Percentiles rank a stretch among this genome's conserved stretches.
These are phyloP conservation scores for Dryas alaskensis DNA, from an alignment of 306 rosid species.

Conservation along the genomic window DNA sequence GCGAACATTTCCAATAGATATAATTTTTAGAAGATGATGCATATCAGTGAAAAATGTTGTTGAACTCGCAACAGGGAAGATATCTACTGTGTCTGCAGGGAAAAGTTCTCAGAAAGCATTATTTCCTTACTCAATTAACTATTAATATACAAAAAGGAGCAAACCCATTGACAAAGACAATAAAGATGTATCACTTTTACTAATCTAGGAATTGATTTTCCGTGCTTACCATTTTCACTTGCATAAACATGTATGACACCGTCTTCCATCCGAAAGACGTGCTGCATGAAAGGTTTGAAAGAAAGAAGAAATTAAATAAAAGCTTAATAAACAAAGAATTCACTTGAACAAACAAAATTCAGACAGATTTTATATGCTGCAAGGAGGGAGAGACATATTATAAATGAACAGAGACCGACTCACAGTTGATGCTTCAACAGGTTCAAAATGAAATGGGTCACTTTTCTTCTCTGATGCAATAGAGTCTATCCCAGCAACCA, in stretches of 20 bases:
- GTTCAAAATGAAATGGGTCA: conserved; percentile 41
- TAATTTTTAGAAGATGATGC: conserved; percentile 68
- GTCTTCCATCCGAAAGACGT: conserved; percentile 65
- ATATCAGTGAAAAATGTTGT: conserved; percentile 77
- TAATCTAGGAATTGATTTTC: conserved; percentile 8
- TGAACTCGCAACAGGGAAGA: conserved; percentile 74
- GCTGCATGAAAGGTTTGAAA: conserved; percentile 46
- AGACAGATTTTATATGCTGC: conserved; percentile 16
- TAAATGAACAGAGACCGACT: conserved; percentile 12
- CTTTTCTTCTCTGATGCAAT: conserved; percentile 20
- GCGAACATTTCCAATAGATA: conserved; percentile 75
- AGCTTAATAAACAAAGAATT: conserved; percentile 17
- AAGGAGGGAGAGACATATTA: not conserved
- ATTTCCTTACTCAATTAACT: conserved; percentile 12
- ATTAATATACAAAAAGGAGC: not conserved
- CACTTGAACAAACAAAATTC: conserved; percentile 12
- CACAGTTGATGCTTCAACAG: conserved; percentile 39
- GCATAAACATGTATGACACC: conserved; percentile 70
- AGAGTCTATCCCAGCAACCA: conserved; percentile 17
- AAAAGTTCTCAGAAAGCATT: conserved; percentile 18
- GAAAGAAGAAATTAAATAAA: conserved; percentile 15
- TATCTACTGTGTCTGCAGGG: conserved; percentile 56
- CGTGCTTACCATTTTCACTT: conserved; percentile 55
- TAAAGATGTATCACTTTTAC: conserved; percentile 4
- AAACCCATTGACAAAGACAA: not conserved